These are phyloP conservation scores for Clavariopsis aquatica DNA, from an alignment of 495 filamentous ascomycete genomes.

Conservation along the genomic window DNA sequence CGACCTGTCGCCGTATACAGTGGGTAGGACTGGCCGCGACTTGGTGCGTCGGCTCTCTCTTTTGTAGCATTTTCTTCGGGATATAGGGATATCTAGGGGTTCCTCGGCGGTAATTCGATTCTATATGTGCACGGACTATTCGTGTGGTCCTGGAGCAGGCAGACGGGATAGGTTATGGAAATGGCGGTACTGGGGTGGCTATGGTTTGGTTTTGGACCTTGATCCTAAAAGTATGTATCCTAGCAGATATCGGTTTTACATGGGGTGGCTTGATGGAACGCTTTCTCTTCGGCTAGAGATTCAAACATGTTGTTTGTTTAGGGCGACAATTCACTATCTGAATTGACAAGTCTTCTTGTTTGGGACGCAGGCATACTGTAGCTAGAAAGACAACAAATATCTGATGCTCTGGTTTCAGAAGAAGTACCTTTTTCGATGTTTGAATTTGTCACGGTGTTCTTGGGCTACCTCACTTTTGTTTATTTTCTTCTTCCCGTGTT, in stretches of 20 bases:
- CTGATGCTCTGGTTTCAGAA: not conserved
- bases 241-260: not conserved
- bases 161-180: not conserved
- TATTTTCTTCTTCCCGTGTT: not conserved
- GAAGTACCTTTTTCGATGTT: not conserved
- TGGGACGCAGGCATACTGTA: not conserved
- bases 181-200: not conserved
- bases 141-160: not conserved
- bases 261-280: slow-evolving; percentile 2
- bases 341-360: not conserved
- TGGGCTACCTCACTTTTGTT: not conserved
- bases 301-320: not conserved
- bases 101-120: not conserved
- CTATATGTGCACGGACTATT: not conserved
- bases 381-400: not conserved
- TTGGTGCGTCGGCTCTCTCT: not conserved
- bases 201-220: not conserved
- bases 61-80: not conserved
- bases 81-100: not conserved
- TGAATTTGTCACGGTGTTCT: not conserved
- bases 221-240: slow-evolving; percentile 25
- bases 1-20: not conserved
- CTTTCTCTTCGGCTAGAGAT: not conserved
- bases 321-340: not conserved
- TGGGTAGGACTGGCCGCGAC: not conserved